phyloP scores from a whole-genome alignment of 2,329 filamentous ascomycete genomes.

The Cercospora canescens region DNA sequence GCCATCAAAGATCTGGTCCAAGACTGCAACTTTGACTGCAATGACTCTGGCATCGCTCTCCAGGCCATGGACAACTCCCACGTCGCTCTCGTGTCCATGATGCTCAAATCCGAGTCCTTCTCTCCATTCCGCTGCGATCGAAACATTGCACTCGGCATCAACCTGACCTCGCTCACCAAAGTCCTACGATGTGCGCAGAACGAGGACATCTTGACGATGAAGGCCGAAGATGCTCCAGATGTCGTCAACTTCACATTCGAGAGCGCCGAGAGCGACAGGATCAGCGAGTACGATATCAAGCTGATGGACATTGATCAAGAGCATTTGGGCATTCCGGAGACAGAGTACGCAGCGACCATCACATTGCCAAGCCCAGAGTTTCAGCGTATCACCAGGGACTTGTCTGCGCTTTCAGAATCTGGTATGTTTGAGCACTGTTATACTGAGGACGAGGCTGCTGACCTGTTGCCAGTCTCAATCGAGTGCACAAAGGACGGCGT shows the following conservation, averaged over 20 bases:
- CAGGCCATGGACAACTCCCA: constrained; percentile 99
- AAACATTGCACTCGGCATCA: constrained; percentile 97
- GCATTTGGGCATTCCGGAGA: constrained; percentile 96
- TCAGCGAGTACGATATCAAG: constrained; percentile 99
- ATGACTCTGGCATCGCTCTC: constrained; percentile 96
- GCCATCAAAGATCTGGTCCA: constrained; percentile 99
- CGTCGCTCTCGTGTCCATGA: constrained; percentile 97
- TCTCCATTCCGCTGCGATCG: constrained; percentile 96
- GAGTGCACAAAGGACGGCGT: constrained; percentile 96
- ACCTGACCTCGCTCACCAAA: constrained; percentile 94
- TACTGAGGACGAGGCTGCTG: constrained; percentile 21
- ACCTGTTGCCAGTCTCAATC: constrained; percentile 71
- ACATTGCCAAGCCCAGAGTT: constrained; percentile 88
- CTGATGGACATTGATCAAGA: constrained; percentile 99
- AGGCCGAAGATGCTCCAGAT: constrained; percentile 95
- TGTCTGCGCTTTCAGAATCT: constrained; percentile 90
- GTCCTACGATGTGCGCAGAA: constrained; percentile 91
- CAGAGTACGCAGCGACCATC: constrained; percentile 94
- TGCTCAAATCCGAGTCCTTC: constrained; percentile 94
- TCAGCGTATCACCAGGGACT: constrained; percentile 89
- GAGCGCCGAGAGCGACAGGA: constrained; percentile 79
- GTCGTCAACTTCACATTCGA: constrained; percentile 95
- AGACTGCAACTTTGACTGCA: constrained; percentile 99
- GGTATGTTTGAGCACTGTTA: constrained; percentile 59
- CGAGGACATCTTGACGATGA: constrained; percentile 92